A percentile compares a stretch with the other conserved stretches of the same genome.
phyloP scores from a whole-genome alignment of 179 eudicot species.

The Actinidia arguta region DNA sequence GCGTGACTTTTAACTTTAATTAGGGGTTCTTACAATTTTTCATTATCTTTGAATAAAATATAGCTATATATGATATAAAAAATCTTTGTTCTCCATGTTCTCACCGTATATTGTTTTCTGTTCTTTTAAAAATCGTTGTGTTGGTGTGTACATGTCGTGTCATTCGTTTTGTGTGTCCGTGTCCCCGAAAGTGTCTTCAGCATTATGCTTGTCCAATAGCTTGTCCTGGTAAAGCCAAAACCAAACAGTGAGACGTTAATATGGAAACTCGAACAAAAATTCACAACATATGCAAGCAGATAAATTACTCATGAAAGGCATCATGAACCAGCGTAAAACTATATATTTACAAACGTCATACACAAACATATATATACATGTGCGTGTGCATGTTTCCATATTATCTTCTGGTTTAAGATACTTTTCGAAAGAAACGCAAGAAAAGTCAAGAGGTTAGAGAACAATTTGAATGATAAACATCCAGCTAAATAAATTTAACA shows the following conservation, averaged over 20 bases:
- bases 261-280: neutral
- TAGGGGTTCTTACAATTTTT: too few relatives aligned
- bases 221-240: constrained; percentile 45
- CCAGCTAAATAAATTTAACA: constrained; percentile 3
- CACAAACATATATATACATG: neutral
- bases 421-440: neutral
- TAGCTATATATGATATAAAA: too few relatives aligned
- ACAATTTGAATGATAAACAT: neutral
- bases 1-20: too few relatives aligned
- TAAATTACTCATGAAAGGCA: neutral
- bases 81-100: too few relatives aligned
- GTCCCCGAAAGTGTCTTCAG: constrained; percentile 45
- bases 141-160: too few relatives aligned
- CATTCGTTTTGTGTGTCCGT: too few relatives aligned
- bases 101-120: too few relatives aligned
- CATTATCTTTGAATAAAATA: too few relatives aligned
- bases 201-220: constrained; percentile 53
- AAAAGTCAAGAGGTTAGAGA: neutral
- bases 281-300: too few relatives aligned
- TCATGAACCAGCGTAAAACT: neutral
- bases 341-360: neutral
- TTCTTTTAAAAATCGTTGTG: too few relatives aligned
- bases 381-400: neutral
- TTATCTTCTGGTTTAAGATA: neutral
- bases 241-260: neutral